These are phyloP conservation scores for Pythium chondricola DNA, from an alignment of 352 stramenopile species.

Conservation along the genomic window DNA sequence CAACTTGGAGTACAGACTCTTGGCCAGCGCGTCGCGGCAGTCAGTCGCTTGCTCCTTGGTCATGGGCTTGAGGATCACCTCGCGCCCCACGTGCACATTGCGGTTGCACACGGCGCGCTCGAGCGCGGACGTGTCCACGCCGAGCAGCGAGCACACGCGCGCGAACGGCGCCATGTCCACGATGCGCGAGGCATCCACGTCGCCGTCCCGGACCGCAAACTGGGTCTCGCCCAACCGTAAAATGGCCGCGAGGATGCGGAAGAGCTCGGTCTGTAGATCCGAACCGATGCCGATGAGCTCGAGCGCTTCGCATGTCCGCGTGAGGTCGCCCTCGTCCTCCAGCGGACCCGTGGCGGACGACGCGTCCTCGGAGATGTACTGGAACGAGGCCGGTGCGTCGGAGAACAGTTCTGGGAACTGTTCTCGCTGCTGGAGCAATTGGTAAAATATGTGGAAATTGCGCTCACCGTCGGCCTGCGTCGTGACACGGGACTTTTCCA, in stretches of 20 bases:
- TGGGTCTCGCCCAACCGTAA: constrained; percentile 90
- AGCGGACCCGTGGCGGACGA: constrained; percentile 18
- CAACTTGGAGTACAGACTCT: constrained; percentile 92
- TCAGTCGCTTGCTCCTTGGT: constrained; percentile 75
- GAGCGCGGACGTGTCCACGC: constrained; percentile 43
- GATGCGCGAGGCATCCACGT: constrained; percentile 71
- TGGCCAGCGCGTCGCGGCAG: constrained; percentile 92
- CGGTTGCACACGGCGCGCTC: constrained; percentile 72
- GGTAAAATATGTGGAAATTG: constrained; percentile 95
- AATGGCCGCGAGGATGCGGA: constrained; percentile 85
- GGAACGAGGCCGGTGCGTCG: constrained; percentile 36
- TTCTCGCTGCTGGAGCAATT: constrained; percentile 65
- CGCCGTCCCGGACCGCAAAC: constrained; percentile 61
- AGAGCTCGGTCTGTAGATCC: constrained; percentile 80
- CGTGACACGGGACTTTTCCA: constrained; percentile 91
- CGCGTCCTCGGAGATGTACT: constrained; percentile 47
- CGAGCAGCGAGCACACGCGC: constrained; percentile 51
- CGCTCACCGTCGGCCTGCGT: constrained; percentile 80
- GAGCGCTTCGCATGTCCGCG: constrained; percentile 77
- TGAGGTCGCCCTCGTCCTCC: constrained; percentile 61
- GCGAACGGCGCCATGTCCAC: constrained; percentile 49
- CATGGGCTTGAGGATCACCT: constrained; percentile 81
- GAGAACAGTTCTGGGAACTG: constrained; percentile 60
- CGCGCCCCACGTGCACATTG: constrained; percentile 76
- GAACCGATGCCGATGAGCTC: constrained; percentile 84